phyloP scores from a whole-genome alignment of 2,329 filamentous ascomycete species.

The Septoria petroselini region DNA sequence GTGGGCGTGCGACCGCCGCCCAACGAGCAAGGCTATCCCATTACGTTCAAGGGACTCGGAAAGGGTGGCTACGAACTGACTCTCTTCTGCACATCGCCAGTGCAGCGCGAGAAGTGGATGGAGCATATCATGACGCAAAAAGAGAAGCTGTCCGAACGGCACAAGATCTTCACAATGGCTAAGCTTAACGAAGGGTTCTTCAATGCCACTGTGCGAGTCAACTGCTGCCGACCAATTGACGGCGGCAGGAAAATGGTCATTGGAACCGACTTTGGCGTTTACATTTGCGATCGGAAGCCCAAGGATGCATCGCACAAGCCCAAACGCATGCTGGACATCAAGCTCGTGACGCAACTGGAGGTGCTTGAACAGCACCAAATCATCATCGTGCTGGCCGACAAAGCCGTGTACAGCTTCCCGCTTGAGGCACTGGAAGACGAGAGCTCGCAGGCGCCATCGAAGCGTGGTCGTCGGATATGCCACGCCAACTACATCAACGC shows the following conservation, averaged over 20 bases:
- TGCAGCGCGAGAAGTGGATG: conserved; percentile 92
- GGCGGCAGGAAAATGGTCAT: conserved; percentile 92
- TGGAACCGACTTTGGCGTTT: conserved; percentile 92
- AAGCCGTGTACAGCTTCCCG: conserved; percentile 85
- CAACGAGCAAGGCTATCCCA: conserved; percentile 79
- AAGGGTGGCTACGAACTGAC: conserved; percentile 93
- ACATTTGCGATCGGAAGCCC: conserved; percentile 83
- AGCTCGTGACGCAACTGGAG: conserved; percentile 89
- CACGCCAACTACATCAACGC: conserved; percentile 99
- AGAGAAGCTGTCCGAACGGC: conserved; percentile 72
- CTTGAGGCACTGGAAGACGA: conserved; percentile 85
- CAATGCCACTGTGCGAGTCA: conserved; percentile 82
- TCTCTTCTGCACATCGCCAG: conserved; percentile 79
- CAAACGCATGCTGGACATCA: conserved; percentile 78
- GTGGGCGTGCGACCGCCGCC: conserved; percentile 52
- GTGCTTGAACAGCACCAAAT: conserved; percentile 93
- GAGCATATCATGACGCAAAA: conserved; percentile 92
- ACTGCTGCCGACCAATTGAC: conserved; percentile 91
- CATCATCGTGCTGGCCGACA: conserved; percentile 86
- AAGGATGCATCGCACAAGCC: conserved; percentile 73
- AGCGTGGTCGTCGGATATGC: conserved; percentile 92
- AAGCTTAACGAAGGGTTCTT: conserved; percentile 84
- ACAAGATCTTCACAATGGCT: conserved; percentile 67
- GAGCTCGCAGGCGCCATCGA: conserved; percentile 66
- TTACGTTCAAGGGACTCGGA: conserved; percentile 93